Evolutionary conservation across 345 rosid species (phyloP).

Genomic region (Lenwebbia sp.): DNA sequence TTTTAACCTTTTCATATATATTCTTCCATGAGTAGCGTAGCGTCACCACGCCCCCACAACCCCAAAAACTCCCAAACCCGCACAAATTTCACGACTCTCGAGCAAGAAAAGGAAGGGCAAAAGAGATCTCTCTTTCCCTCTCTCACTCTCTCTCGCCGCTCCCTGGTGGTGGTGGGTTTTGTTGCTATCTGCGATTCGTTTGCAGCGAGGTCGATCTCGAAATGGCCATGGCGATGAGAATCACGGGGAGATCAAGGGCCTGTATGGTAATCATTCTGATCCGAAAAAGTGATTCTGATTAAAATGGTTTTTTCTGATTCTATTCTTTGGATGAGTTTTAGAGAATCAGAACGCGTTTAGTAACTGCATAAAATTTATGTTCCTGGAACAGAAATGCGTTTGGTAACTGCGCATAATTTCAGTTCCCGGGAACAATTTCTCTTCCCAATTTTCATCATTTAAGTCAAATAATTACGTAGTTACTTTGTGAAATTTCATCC

Average conservation of each 20-base stretch:
- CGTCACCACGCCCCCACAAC: not conserved
- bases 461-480: no score
- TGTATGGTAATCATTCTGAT: no score
- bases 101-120: not conserved
- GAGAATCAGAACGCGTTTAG: no score
- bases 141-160: not conserved
- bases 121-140: not conserved
- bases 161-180: not conserved
- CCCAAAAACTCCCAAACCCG: not conserved
- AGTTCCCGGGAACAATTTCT: no score
- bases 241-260: constrained; percentile 52
- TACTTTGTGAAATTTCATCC: no score
- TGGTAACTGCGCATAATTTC: no score
- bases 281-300: no score
- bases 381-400: no score
- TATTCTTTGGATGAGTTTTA: no score
- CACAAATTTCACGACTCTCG: not conserved
- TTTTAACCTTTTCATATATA: not conserved
- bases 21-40: not conserved
- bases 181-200: not conserved
- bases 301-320: no score
- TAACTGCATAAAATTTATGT: no score
- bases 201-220: not conserved
- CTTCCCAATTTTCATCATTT: no score
- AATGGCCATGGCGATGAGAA: constrained; percentile 21